Conservation (phyloP, 1,284 basidiomycete genomes). For the Cryptococcus neoformans region DNA sequence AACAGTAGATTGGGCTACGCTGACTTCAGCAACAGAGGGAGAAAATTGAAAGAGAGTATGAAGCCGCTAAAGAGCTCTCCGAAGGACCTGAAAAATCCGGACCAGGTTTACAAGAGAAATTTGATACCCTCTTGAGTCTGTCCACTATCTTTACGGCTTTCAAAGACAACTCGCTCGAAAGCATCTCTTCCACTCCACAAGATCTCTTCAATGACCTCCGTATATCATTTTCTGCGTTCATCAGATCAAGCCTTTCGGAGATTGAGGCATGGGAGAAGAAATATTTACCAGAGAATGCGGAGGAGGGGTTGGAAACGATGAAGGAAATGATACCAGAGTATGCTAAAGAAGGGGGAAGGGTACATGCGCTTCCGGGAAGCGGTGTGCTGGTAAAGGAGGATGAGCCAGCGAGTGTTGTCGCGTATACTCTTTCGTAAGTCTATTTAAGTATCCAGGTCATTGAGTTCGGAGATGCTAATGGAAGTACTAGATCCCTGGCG, state of each 20-base stretch:
- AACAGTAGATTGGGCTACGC: not conserved
- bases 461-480: constrained; percentile 2
- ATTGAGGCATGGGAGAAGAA: constrained; percentile 63
- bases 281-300: constrained; percentile 19
- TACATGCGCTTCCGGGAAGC: constrained; percentile 64
- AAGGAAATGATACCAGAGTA: constrained; percentile 57
- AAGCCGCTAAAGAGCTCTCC: not conserved
- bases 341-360: constrained; percentile 55
- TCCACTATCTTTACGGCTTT: not conserved
- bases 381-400: constrained; percentile 63
- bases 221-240: constrained; percentile 56
- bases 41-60: constrained; percentile 1
- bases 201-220: constrained; percentile 62
- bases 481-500: constrained; percentile 18
- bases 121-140: not conserved
- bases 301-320: constrained; percentile 3
- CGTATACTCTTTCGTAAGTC: constrained; percentile 35
- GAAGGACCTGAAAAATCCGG: not conserved
- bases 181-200: constrained; percentile 43
- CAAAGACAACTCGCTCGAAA: not conserved
- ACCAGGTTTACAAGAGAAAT: not conserved
- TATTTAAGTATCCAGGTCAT: not conserved
- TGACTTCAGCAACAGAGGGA: not conserved
- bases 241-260: constrained; percentile 55
- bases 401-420: constrained; percentile 37